Evolutionary conservation across 202 grass and related monocot species (phyloP).

Genomic region (Setaria italica): DNA sequence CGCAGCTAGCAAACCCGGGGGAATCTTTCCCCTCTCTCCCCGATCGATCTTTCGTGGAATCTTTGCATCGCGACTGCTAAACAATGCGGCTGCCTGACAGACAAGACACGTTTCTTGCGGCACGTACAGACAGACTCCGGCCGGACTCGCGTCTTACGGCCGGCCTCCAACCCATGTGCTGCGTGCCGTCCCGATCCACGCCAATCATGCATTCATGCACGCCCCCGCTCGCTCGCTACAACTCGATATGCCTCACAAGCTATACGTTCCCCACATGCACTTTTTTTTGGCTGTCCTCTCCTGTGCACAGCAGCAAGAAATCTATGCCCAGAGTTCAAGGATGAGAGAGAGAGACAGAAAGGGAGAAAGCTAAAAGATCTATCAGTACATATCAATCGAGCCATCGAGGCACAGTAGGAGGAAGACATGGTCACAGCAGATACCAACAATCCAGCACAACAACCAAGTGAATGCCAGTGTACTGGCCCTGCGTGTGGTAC

Average conservation of each 20-base stretch:
- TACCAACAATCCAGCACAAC: constrained; percentile 19
- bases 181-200: background rate
- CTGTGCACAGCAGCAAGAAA: constrained; percentile 29
- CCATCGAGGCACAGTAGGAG: background rate
- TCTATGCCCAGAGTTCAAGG: constrained; percentile 31
- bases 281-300: constrained; percentile 1
- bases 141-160: constrained; percentile 15
- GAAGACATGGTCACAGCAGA: background rate
- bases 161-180: background rate
- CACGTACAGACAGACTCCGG: background rate
- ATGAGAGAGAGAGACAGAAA: background rate
- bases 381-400: background rate
- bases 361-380: background rate
- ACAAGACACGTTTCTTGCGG: constrained; percentile 54
- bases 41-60: constrained; percentile 25
- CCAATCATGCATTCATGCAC: constrained; percentile 34
- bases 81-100: constrained; percentile 36
- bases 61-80: constrained; percentile 51
- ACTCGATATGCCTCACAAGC: background rate
- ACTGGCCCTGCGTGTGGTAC: background rate
- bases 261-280: constrained; percentile 19
- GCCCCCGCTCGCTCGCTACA: background rate
- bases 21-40: constrained; percentile 25
- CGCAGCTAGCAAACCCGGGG: background rate
- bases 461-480: background rate